Evolutionary conservation across 352 stramenopile species (phyloP), one percentile per base, ranked within the genome.

Genomic region (Phytophthora crassamura): DNA sequence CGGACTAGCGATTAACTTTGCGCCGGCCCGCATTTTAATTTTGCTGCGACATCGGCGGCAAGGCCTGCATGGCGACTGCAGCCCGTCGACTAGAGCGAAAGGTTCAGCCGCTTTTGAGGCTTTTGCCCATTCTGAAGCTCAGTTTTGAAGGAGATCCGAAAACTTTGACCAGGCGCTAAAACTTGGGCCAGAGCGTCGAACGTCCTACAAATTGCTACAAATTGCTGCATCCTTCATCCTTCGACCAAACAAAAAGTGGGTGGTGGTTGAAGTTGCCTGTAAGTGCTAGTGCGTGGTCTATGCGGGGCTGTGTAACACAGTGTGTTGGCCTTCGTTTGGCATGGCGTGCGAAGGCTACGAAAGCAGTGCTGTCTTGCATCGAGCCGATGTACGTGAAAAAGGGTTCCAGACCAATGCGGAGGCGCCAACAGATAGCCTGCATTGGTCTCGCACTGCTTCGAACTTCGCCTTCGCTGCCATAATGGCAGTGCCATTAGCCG

Each of bases 251-350:
- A 25, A 25, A 25, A 25, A 25, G 22, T 25, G 18, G 28, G 43
- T 49, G 42, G 59, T 62, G 59, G 62, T 70, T 70, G 62, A 70
- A 70, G 46, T 60, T 66, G 38, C n/a, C 25, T 55, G 22, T 18
- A 36, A 33, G 12, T 55, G 38, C 41, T 49, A 43, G 54, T 43
- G 55, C 55, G 40, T 43, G 25, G 62, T 70, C 55, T 70, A 61
- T 70, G 49, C 15, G 22, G 43, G 20, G 11, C 15, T 33, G 28
- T 34, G n/a, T n/a, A n/a, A n/a, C n/a, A n/a, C n/a, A n/a, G n/a
- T 30, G 25, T 4, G 25, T 30, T 16, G 20, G 22, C 22, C 22
- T 28, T 2, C 22, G 22, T n/a, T 28, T 28, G 22, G 22, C 22
- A 28, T 28, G 22, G 22, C 22, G 22, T 28, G 22, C 22, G 4